Evolutionary conservation across 2,329 filamentous ascomycete species (phyloP).

Genomic region (Sclerotinia subarctica): DNA sequence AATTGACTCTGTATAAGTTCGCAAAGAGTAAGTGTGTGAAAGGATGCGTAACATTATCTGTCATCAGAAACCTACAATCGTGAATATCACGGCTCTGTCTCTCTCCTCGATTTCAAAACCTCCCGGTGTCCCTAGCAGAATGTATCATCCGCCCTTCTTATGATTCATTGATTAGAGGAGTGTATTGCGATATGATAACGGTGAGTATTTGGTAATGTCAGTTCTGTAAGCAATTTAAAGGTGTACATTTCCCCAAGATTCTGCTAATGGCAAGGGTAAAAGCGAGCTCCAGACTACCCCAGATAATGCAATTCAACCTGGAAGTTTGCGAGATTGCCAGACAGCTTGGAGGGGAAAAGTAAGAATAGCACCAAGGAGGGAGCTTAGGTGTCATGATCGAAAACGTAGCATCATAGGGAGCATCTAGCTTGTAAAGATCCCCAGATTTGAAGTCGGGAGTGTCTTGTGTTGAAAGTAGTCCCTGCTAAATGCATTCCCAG

Average conservation of each 20-base stretch:
- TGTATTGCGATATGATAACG: too few species aligned
- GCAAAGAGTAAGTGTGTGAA: not conserved
- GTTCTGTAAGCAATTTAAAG: not conserved
- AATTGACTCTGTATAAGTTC: not conserved
- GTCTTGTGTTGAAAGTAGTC: not conserved
- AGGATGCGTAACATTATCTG: too few species aligned
- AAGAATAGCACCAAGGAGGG: not conserved
- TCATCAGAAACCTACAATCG: not conserved
- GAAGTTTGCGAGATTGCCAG: not conserved
- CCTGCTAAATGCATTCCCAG: not conserved
- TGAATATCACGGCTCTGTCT: not conserved
- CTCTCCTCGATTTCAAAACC: not conserved
- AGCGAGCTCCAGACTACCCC: not conserved
- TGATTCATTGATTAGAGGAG: not conserved
- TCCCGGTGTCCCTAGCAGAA: rapidly evolving
- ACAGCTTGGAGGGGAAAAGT: not conserved
- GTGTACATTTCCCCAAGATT: rapidly evolving
- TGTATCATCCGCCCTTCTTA: not conserved
- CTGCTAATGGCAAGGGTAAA: not conserved
- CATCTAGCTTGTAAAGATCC: not conserved
- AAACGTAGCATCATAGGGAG: not conserved
- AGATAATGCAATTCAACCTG: not conserved
- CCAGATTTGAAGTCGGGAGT: not conserved
- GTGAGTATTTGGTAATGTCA: not conserved
- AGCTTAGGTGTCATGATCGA: not conserved